These are phyloP conservation scores for Saccharomyces paradoxus DNA, from an alignment of 805 yeast species.

Conservation along the genomic window DNA sequence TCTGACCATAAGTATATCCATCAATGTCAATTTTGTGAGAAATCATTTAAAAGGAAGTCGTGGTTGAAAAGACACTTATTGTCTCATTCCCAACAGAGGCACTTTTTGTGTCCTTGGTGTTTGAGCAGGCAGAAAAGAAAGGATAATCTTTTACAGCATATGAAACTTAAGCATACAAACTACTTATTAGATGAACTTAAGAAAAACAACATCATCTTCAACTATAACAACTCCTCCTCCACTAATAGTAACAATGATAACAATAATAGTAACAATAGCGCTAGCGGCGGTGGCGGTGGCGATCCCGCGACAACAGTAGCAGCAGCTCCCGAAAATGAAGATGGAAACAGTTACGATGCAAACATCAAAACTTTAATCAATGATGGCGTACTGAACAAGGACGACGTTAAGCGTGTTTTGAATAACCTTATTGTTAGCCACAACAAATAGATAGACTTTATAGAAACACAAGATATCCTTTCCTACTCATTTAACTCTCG, in stretches of 20 bases:
- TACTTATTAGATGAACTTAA: slow-evolving; percentile 19
- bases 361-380: slow-evolving; percentile 18
- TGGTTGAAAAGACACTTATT: slow-evolving; percentile 28
- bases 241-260: neutral
- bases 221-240: neutral
- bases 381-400: slow-evolving; percentile 23
- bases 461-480: neutral
- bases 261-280: slow-evolving; percentile 1
- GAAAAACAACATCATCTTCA: neutral
- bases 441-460: neutral
- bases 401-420: slow-evolving; percentile 24
- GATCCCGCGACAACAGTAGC: neutral
- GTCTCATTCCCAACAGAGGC: slow-evolving; percentile 24
- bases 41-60: slow-evolving; percentile 26
- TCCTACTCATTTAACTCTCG: neutral
- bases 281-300: neutral
- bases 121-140: slow-evolving; percentile 27
- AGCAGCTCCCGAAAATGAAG: slow-evolving; percentile 3
- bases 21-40: slow-evolving; percentile 27
- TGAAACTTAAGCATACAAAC: slow-evolving; percentile 26
- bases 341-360: neutral
- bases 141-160: slow-evolving; percentile 28
- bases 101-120: slow-evolving; percentile 27
- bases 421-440: slow-evolving; percentile 17
- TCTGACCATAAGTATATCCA: slow-evolving; percentile 8